These are phyloP conservation scores for Bolboschoenoplectus hybrid DNA, from an alignment of 202 grass and related monocot species.

Conservation along the genomic window DNA sequence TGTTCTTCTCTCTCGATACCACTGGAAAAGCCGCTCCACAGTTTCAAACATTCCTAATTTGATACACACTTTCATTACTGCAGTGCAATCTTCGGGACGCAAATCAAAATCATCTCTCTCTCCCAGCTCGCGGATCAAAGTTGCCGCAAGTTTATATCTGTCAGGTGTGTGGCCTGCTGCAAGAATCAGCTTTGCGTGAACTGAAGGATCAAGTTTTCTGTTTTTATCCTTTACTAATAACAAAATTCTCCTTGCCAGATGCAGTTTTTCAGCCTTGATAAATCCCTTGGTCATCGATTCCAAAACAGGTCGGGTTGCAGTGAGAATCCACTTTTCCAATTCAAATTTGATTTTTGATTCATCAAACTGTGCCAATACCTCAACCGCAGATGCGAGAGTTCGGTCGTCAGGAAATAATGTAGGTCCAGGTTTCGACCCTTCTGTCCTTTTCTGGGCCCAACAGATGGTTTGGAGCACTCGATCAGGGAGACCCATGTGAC, in stretches of 20 bases:
- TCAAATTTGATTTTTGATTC: slow-evolving; percentile 51
- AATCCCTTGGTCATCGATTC: slow-evolving; percentile 79
- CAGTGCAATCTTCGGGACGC: slow-evolving; percentile 58
- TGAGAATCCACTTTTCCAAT: slow-evolving; percentile 57
- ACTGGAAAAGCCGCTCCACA: slow-evolving; percentile 72
- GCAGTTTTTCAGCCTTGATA: slow-evolving; percentile 58
- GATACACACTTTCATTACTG: slow-evolving; percentile 87
- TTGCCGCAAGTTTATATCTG: slow-evolving; percentile 63
- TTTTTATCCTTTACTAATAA: slow-evolving; percentile 58
- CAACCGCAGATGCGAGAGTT: slow-evolving; percentile 59
- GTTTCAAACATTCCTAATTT: slow-evolving; percentile 59
- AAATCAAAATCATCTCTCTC: slow-evolving; percentile 62
- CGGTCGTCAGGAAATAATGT: slow-evolving; percentile 70
- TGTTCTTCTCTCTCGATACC: slow-evolving; percentile 50
- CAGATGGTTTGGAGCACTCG: slow-evolving; percentile 71
- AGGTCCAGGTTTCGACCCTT: slow-evolving; percentile 28
- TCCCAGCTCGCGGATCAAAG: slow-evolving; percentile 59
- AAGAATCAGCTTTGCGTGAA: slow-evolving; percentile 68
- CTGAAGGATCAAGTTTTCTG: slow-evolving; percentile 53
- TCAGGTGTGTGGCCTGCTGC: slow-evolving; percentile 59
- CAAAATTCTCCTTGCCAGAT: slow-evolving; percentile 60
- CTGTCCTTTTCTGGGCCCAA: slow-evolving; percentile 66
- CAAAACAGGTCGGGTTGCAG: slow-evolving; percentile 60
- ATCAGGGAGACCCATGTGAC: slow-evolving; percentile 77
- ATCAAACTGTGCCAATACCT: slow-evolving; percentile 69